Base-by-base conservation (phyloP, 768 basidiomycete species). In the Amanita muscaria region DNA sequence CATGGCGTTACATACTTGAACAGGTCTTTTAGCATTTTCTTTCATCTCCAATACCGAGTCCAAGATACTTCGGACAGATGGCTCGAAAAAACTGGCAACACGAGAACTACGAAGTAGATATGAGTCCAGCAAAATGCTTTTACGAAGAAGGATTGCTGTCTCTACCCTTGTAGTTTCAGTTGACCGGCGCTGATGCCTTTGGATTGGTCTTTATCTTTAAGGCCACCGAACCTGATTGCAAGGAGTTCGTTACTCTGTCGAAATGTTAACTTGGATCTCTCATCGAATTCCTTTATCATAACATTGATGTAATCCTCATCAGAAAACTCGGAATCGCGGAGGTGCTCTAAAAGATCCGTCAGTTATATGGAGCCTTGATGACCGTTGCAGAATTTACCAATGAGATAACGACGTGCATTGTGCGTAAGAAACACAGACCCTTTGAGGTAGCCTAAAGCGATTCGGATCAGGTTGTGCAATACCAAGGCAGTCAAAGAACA, bases 391-490 rank as follows among this genome's bases (percentile, higher is more conserved):
- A 30, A 43, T 16, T 36, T 43, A 70, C 70, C 51, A 53, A 52
- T 19, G 10, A 72, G 54, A 48, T 61, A 59, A 16, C 48, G 25
- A 8, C 49, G 48, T 21, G 67, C 69, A 2, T 63, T 61, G 29
- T 48, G 55, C 9, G 62, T 68, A 12, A 72, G 65, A 39, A 66
- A 71, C 8, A 67, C 55, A 1, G 70, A 68, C 16, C 70, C 70
- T 42, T 64, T 56, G 24, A 71, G 50, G 30, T 59, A 57, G 45
- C 68, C 70, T 72, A 3, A 33, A 11, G 12, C 14, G 4, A 14
- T 32, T 3, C 15, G 29, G n/a, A n/a, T 9, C 7, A 4, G 15
- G n/a, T 15, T 16, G 10, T 24, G 5, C n/a, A n/a, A 15, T 11
- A 15, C 15, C 2, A 19, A 14, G n/a, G 7, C n/a, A n/a, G n/a